Evolutionary conservation across 495 filamentous ascomycete genomes (phyloP), one percentile per base, ranked within the genome.

Genomic region (Hypoxylon fuscum): DNA sequence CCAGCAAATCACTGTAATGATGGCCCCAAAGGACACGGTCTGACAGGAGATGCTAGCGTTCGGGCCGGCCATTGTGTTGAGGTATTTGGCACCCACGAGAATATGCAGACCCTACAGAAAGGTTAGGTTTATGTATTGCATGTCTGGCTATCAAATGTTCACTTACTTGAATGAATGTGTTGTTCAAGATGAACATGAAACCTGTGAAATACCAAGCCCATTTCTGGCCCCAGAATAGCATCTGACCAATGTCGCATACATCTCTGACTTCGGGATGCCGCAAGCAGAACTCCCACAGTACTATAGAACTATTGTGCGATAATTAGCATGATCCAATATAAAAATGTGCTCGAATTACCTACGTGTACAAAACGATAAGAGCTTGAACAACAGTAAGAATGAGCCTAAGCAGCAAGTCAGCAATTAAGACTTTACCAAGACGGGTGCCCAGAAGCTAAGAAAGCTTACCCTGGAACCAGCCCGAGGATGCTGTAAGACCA

Each of bases 191-290:
- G 74, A 96, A 96, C 92, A 96, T 94, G 64, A 90, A 76, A 2
- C 90, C 92, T 0, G 92, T 96, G 35, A 84, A 78, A 74, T 88
- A 96, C 90, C 90, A 96, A 0, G 87, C 92, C 79, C 86, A 87
- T 57, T 82, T 85, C 68, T 88, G 85, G 62, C 85, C 83, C 85
- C 87, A 93, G 76, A 93, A 95, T 8, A 96, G 79, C 82, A 91
- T 90, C 72, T 95, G 91, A 12, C 92, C 92, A 68, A 96, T 90
- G 70, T 96, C 92, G 68, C 92, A 96, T 15, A 96, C 90, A 76
- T 96, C 92, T 62, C 89, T 87, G 32, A 94, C 84, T 73, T 96
- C 89, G 2, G 92, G 92, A 69, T 96, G 90, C 29, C 91, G 84
- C 45, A 96, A 73, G 73, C 91, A 96, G 68, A 94, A 96, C 71